Evolutionary conservation across 257 asterid species (phyloP).

Genomic region (Solanum megistacrolobum): DNA sequence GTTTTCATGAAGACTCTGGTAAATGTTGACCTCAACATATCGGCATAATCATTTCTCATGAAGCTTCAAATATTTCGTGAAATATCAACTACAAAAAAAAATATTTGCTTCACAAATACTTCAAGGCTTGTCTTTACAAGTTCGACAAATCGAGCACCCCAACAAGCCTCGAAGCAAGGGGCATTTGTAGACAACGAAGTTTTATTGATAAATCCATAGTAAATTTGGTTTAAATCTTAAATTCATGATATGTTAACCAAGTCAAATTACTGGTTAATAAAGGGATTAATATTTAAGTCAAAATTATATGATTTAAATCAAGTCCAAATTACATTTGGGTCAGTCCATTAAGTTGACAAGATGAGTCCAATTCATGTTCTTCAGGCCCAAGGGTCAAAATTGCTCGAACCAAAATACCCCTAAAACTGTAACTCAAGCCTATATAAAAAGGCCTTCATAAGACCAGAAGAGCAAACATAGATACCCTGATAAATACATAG

Average conservation of each 20-base stretch:
- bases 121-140: neutral
- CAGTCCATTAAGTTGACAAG: neutral
- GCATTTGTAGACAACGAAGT: neutral
- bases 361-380: neutral
- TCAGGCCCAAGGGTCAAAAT: neutral
- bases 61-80: neutral
- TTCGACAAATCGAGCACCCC: neutral
- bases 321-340: neutral
- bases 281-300: neutral
- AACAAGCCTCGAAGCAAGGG: neutral
- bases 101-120: neutral
- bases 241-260: neutral
- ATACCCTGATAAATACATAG: neutral
- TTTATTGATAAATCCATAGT: neutral
- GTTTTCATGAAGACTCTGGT: neutral
- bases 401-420: neutral
- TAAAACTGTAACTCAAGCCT: neutral
- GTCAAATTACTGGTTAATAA: neutral
- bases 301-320: neutral
- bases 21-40: neutral
- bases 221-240: neutral
- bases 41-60: neutral
- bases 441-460: neutral
- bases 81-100: neutral
- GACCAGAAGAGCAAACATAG: neutral